phyloP scores from a whole-genome alignment of 1,284 basidiomycete genomes.

The Rhodotorula sp. region DNA sequence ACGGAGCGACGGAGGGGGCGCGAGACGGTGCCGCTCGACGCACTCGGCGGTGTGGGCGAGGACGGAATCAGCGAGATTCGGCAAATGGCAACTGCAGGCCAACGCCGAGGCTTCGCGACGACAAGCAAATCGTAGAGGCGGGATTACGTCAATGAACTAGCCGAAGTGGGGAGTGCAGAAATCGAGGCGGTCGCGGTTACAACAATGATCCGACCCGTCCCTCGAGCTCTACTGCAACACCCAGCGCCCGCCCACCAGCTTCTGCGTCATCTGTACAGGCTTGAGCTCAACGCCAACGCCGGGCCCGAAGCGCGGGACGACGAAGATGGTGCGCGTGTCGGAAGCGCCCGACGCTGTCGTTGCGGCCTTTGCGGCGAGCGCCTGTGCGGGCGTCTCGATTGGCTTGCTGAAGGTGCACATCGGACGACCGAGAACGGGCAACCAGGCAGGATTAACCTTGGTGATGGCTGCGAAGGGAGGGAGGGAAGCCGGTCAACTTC shows the following conservation, averaged over 20 bases:
- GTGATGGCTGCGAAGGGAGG: constrained; percentile 64
- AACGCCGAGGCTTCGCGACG: no score
- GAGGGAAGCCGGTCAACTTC: constrained; percentile 19
- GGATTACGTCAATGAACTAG: no score
- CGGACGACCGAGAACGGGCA: constrained; percentile 73
- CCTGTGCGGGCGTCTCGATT: constrained; percentile 22
- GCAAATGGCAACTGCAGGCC: no score
- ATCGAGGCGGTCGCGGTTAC: neutral
- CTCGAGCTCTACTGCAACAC: constrained; percentile 38
- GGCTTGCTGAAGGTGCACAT: constrained; percentile 70
- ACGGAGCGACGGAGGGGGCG: no score
- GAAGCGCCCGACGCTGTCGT: constrained; percentile 47
- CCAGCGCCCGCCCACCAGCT: constrained; percentile 53
- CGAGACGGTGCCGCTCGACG: no score
- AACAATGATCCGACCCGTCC: neutral
- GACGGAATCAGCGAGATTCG: no score
- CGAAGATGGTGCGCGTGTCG: constrained; percentile 60
- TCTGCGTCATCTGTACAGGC: constrained; percentile 62
- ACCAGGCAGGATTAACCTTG: constrained; percentile 84
- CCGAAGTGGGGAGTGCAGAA: neutral
- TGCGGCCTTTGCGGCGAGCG: constrained; percentile 52
- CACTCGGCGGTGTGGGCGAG: no score
- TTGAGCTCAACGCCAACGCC: constrained; percentile 77
- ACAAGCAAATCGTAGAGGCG: no score
- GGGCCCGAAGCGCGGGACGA: constrained; percentile 78